Base-by-base conservation (phyloP, 306 rosid genomes). In the Canavalia ensiformis region DNA sequence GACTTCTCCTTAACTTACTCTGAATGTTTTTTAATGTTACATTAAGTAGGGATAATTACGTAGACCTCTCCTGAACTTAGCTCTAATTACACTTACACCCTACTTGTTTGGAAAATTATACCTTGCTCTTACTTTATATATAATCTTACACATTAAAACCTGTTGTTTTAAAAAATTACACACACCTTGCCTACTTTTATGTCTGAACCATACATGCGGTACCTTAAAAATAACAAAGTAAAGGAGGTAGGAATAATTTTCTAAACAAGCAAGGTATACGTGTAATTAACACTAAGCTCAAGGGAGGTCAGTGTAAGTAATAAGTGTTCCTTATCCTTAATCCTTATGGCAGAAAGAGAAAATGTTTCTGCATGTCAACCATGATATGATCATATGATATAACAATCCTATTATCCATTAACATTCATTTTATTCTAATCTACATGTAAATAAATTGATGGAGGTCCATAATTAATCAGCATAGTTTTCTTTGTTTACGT, bases 401-500 rank as follows among this genome's bases (percentile, higher is more conserved):
- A 28, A 71, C 58, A 55, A 51, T 51, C 29, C 39, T n/a, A 2
- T 47, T 47, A 31, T 59, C 8, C 56, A 45, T 55, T 74, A 35
- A 25, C 64, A 72, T 72, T 18, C 47, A 4, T 37, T 35, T 72
- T 77, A 11, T 54, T 35, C 25, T 25, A 44, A 3, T 45, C 5
- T 6, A 34, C 9, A 11, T 72, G 46, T 77, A 50, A 64, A 44
- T 47, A 44, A 60, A 55, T 65, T 79, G 52, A 65, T 73, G 39
- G 35, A 10, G 4, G 64, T 63, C 31, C 54, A 12, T 51, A 63
- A 41, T 56, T 74, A 30, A 35, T 30, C 42, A 68, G 35, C 57
- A 12, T 60, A n/a, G 4, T 51, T 42, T 60, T 55, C 62, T 76
- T 56, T 75, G 18, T 64, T 67, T 39, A 30, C 87, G 13, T 80